Percentiles rank a stretch among this genome's conserved stretches.
These are phyloP conservation scores for Hansenula lynferdii DNA, from an alignment of 1,139 yeast genomes.

Conservation along the genomic window DNA sequence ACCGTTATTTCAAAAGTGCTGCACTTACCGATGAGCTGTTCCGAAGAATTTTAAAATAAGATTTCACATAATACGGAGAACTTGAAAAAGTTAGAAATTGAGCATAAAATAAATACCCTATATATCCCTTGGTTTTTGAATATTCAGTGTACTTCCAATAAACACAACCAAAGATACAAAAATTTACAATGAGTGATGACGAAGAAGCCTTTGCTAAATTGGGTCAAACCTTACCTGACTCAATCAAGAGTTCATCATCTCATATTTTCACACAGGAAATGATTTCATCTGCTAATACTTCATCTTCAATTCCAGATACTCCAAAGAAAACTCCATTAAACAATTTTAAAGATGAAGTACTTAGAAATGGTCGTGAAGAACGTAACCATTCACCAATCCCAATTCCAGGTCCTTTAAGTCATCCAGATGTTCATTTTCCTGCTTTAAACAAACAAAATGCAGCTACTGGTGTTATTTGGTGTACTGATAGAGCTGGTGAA, in stretches of 20 bases:
- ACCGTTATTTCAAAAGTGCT: too few relatives aligned
- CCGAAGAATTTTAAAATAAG: too few relatives aligned
- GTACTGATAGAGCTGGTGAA: conserved; percentile 60
- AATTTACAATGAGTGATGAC: conserved; percentile 2
- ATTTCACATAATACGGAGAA: too few relatives aligned
- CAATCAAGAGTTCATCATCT: conserved; percentile 17
- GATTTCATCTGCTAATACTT: background rate
- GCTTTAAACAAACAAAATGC: conserved; percentile 60
- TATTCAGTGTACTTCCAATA: too few relatives aligned
- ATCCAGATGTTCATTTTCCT: conserved; percentile 47
- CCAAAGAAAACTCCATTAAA: conserved; percentile 4
- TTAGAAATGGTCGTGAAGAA: background rate
- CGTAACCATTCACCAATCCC: conserved; percentile 41
- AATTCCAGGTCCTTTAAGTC: conserved; percentile 42
- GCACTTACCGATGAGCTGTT: too few relatives aligned
- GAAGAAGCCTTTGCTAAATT: conserved; percentile 16
- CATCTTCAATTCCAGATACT: background rate
- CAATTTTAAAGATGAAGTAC: conserved; percentile 4
- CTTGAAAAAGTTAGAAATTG: too few relatives aligned
- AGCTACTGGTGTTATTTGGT: conserved; percentile 69
- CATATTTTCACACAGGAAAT: conserved; percentile 12
- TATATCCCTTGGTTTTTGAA: too few relatives aligned
- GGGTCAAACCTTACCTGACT: conserved; percentile 22
- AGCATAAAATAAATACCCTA: too few relatives aligned
- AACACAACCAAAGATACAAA: too few relatives aligned